Conservation (phyloP, 2,329 filamentous ascomycete species). For the Colletotrichum scovillei region DNA sequence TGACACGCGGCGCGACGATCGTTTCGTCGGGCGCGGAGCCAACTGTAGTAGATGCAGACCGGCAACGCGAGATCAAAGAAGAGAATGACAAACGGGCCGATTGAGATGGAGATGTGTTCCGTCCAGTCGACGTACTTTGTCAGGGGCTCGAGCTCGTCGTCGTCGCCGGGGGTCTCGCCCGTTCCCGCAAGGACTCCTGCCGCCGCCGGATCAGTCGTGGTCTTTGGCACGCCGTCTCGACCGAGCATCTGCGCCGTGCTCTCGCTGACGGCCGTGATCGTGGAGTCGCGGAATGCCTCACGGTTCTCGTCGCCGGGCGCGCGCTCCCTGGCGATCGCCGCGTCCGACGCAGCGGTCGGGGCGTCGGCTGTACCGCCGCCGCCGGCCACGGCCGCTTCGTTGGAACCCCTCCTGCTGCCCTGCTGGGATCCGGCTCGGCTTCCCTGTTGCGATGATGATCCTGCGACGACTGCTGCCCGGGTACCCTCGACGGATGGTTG, state of each 20-base stretch:
- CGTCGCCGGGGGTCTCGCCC: constrained; percentile 8
- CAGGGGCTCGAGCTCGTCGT: constrained; percentile 31
- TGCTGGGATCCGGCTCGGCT: constrained; percentile 9
- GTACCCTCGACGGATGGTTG: constrained; percentile 12
- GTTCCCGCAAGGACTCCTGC: constrained; percentile 21
- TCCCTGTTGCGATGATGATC: constrained; percentile 1
- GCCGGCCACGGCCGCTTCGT: constrained; percentile 7
- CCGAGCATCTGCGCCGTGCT: constrained; percentile 28
- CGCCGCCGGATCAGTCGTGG: constrained; percentile 20
- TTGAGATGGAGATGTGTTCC: constrained; percentile 34
- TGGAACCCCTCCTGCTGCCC: constrained; percentile 20
- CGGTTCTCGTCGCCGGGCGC: constrained; percentile 27
- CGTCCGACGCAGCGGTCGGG: not conserved
- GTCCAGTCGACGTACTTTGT: constrained; percentile 34
- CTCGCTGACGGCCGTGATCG: constrained; percentile 32
- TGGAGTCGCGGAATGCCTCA: constrained; percentile 29
- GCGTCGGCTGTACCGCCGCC: constrained; percentile 23
- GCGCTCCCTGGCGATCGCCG: constrained; percentile 14
- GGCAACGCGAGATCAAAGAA: constrained; percentile 31
- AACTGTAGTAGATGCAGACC: constrained; percentile 33
- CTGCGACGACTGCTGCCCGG: not conserved
- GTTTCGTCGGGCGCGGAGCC: constrained; percentile 31
- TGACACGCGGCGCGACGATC: constrained; percentile 20
- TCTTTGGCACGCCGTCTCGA: constrained; percentile 24
- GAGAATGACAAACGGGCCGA: constrained; percentile 32